Conservation (phyloP, 768 basidiomycete species). For the Amanita muscaria region DNA sequence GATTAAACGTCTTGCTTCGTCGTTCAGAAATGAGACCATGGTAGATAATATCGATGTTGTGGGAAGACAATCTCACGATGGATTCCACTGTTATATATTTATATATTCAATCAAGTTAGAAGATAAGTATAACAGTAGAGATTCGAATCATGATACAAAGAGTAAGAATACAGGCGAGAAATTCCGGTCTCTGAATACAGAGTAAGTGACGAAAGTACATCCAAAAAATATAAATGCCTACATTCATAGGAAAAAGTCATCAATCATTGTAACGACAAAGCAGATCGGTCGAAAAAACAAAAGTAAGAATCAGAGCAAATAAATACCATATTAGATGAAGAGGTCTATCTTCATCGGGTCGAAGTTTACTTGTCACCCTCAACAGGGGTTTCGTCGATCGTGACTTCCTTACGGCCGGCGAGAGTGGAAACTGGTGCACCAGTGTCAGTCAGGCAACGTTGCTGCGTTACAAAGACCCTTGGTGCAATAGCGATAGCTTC, state of each 20-base stretch:
- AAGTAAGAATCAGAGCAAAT: conserved; percentile 11
- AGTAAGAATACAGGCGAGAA: too few species aligned
- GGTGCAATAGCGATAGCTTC: conserved; percentile 52
- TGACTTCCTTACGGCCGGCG: conserved; percentile 3
- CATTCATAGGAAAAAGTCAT: not conserved
- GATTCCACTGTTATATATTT: too few species aligned
- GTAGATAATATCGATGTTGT: too few species aligned
- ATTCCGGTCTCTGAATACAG: too few species aligned
- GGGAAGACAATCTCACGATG: too few species aligned
- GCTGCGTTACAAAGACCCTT: conserved; percentile 22
- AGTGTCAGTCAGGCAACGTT: conserved; percentile 10
- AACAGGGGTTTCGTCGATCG: conserved; percentile 13
- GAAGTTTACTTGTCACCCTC: conserved; percentile 10
- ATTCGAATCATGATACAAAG: conserved; percentile 1
- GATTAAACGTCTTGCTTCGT: conserved; percentile 15
- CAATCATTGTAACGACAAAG: not conserved
- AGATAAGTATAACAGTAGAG: too few species aligned
- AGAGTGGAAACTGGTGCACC: not conserved
- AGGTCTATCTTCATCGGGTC: not conserved
- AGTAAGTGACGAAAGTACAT: not conserved
- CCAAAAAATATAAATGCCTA: too few species aligned
- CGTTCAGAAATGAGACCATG: not conserved
- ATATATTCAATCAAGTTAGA: too few species aligned
- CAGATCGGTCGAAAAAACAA: conserved; percentile 11
- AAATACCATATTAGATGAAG: conserved; percentile 4